Percentiles rank a stretch among this genome's conserved stretches.
Evolutionary conservation across 2,329 filamentous ascomycete genomes (phyloP).

Genomic region (Botrytis galanthina): DNA sequence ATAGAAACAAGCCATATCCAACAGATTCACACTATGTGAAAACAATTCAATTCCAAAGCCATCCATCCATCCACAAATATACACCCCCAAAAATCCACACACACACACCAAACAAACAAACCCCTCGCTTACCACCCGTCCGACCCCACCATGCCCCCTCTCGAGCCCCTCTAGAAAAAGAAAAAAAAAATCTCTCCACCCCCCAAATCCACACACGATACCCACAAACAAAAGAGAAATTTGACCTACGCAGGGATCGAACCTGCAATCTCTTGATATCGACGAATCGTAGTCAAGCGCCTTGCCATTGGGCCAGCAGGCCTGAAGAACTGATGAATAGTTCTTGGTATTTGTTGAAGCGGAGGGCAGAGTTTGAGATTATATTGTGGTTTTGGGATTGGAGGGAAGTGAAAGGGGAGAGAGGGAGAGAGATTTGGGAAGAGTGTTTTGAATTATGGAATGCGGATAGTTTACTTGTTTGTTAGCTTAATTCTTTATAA

Average conservation of each 20-base stretch:
- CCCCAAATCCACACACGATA: too few species aligned
- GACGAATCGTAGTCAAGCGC: conserved; percentile 46
- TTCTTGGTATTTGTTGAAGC: not conserved
- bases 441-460: not conserved
- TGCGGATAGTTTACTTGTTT: not conserved
- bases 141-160: not conserved
- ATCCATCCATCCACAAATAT: not conserved
- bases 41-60: not conserved
- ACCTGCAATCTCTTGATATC: conserved; percentile 48
- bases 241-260: conserved; percentile 40
- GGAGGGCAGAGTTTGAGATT: accelerated
- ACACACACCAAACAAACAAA: too few species aligned
- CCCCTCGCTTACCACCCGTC: too few species aligned
- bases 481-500: not conserved
- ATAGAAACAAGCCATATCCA: not conserved
- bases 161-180: not conserved
- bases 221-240: not conserved
- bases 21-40: not conserved
- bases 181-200: not conserved
- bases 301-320: conserved; percentile 46
- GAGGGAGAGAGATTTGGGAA: not conserved
- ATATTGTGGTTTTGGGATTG: not conserved
- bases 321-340: not conserved
- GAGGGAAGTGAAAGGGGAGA: not conserved
- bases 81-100: not conserved